Base-by-base conservation (phyloP, 139 green algal species). In the Ulvella scutata region DNA sequence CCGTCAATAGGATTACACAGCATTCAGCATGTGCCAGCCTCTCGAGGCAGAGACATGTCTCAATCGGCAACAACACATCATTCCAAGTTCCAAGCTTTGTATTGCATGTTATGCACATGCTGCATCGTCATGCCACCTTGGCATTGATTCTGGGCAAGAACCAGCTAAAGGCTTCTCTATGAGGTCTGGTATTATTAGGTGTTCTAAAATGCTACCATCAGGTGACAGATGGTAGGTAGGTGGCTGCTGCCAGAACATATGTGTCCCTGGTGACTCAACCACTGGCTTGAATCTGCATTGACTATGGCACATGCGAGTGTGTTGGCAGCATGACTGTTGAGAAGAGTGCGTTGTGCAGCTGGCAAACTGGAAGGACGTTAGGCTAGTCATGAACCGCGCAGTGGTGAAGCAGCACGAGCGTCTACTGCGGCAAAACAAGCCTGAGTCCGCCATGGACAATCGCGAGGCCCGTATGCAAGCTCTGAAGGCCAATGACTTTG, bases 401-500 rank as follows among this genome's bases (percentile, higher is more conserved):
- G 73, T 92, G 34, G 28, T 82, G 31, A 82, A 83, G 61, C 75
- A 81, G 79, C 88, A 93, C 79, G 87, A 93, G 78, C 82, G 82
- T 43, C 75, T 86, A 37, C 34, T 37, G 13, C 76, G 87, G 26
- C n/a, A n/a, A n/a, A 82, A 87, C 21, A 77, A 81, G 36, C 76
- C 75, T 73, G 80, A 85, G 62, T 72, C 38, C 21, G 72, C 72
- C 37, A 72, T 73, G 33, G 72, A 81, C 33, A 72, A 74, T 76
- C 74, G 38, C 17, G 26, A 43, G 26, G 34, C 61, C 44, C 82
- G 87, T 76, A 67, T 92, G 72, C 84, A 92, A 74, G 86, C 86
- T 17, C 81, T 92, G 61, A 87, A 93, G 81, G 91, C 88, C 26
- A 93, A 98, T 78, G 93, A 98, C 81, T 92, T 98, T 79, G 94